phyloP scores from a whole-genome alignment of 2,329 filamentous ascomycete species.

The Diaporthe ampelina region DNA sequence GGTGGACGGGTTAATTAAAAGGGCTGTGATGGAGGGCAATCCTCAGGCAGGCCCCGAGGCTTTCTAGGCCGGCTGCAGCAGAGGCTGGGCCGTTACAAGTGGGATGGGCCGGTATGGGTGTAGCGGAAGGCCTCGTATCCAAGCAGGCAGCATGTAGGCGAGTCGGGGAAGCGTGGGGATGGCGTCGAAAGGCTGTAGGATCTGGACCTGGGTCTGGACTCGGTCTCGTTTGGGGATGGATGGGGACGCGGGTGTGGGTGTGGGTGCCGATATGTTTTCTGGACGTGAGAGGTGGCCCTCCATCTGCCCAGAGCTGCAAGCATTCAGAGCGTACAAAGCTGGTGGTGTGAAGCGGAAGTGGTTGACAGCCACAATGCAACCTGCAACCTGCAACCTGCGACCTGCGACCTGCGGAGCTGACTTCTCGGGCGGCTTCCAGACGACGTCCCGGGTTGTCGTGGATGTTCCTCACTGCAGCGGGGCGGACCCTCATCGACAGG shows the following conservation, averaged over 20 bases:
- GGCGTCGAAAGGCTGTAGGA: slow-evolving; percentile 14
- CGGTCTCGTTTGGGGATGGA: not conserved
- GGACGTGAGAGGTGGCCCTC: not conserved
- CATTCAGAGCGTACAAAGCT: not conserved
- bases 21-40: slow-evolving; percentile 32
- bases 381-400: not conserved
- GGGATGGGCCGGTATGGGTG: slow-evolving; percentile 22
- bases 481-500: slow-evolving; percentile 29
- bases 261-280: not conserved
- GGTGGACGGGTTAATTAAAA: slow-evolving; percentile 16
- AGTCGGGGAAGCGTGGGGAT: slow-evolving; percentile 33
- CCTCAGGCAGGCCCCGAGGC: slow-evolving; percentile 15
- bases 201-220: slow-evolving; percentile 2
- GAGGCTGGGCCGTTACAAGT: slow-evolving; percentile 22
- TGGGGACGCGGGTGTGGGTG: too few species aligned
- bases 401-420: slow-evolving; percentile 1
- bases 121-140: slow-evolving; percentile 30
- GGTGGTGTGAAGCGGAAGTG: slow-evolving; percentile 11
- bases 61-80: slow-evolving; percentile 29
- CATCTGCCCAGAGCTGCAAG: not conserved
- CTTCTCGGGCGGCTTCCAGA: not conserved
- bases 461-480: slow-evolving; percentile 12
- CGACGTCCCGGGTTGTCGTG: slow-evolving; percentile 5
- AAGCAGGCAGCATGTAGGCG: slow-evolving; percentile 11
- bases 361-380: slow-evolving; percentile 35